These are phyloP conservation scores for Sporothrix sp. DNA, from an alignment of 2,329 filamentous ascomycete species.

Conservation along the genomic window DNA sequence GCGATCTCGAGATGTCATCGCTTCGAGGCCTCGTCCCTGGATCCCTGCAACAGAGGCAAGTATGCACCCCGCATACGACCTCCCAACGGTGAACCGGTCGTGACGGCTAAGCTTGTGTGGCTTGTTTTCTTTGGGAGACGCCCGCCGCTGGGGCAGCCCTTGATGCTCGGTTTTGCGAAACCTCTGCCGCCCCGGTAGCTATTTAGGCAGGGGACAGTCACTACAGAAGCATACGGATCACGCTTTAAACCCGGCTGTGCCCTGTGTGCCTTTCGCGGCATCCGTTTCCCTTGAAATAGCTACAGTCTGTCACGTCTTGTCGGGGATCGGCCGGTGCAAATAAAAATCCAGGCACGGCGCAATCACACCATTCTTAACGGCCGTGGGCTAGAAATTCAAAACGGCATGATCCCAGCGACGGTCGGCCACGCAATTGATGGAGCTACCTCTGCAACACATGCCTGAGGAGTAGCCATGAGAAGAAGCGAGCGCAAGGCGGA, in stretches of 20 bases:
- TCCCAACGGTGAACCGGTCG: too few relatives aligned
- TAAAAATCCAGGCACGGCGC: background rate
- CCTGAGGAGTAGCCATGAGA: background rate
- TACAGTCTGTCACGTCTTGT: background rate
- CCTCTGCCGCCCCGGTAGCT: background rate
- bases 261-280: too few relatives aligned
- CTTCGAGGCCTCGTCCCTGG: background rate
- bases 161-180: too few relatives aligned
- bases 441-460: too few relatives aligned
- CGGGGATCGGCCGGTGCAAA: background rate
- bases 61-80: too few relatives aligned
- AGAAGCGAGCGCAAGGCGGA: background rate
- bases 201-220: background rate
- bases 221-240: background rate
- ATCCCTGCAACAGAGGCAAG: background rate
- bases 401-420: background rate
- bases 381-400: background rate
- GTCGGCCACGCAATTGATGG: too few relatives aligned
- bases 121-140: too few relatives aligned
- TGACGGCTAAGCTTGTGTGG: too few relatives aligned
- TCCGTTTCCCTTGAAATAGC: too few relatives aligned
- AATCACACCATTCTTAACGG: background rate
- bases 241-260: too few relatives aligned
- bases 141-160: too few relatives aligned
- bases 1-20: background rate